phyloP scores from a whole-genome alignment of 1,284 basidiomycete species.

The Chondrostereum purpureum region DNA sequence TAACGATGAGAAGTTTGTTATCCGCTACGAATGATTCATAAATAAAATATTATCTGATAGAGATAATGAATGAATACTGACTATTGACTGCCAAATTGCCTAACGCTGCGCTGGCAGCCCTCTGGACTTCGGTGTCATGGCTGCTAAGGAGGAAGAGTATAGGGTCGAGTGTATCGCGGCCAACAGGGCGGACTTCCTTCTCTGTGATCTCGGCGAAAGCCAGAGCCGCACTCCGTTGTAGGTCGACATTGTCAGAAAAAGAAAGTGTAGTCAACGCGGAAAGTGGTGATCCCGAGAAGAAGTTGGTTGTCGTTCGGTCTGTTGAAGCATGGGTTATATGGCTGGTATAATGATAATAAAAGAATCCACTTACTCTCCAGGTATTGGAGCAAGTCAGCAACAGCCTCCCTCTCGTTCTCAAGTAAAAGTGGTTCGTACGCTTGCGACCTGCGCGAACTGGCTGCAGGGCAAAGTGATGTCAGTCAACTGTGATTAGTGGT shows the following conservation, averaged over 20 bases:
- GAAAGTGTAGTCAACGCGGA: constrained; percentile 94
- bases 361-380: constrained; percentile 77
- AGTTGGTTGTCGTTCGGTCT: constrained; percentile 96
- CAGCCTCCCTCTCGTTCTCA: constrained; percentile 98
- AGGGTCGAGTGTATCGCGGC: constrained; percentile 95
- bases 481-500: neutral
- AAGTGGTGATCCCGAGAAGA: constrained; percentile 90
- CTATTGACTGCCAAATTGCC: constrained; percentile 98
- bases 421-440: constrained; percentile 90
- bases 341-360: constrained; percentile 8
- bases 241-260: constrained; percentile 98
- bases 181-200: constrained; percentile 97
- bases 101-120: constrained; percentile 96
- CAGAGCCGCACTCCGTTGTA: constrained; percentile 95
- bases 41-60: no score
- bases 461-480: constrained; percentile 31
- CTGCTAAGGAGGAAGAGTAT: constrained; percentile 96
- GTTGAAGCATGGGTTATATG: constrained; percentile 14
- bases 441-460: constrained; percentile 73
- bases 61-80: constrained; percentile 38
- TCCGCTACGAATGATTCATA: constrained; percentile 66
- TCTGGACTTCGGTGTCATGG: constrained; percentile 98
- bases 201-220: constrained; percentile 99
- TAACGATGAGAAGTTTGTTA: constrained; percentile 98
- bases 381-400: constrained; percentile 95